phyloP scores from a whole-genome alignment of 495 filamentous ascomycete genomes.

The Trichoderma gamsii region DNA sequence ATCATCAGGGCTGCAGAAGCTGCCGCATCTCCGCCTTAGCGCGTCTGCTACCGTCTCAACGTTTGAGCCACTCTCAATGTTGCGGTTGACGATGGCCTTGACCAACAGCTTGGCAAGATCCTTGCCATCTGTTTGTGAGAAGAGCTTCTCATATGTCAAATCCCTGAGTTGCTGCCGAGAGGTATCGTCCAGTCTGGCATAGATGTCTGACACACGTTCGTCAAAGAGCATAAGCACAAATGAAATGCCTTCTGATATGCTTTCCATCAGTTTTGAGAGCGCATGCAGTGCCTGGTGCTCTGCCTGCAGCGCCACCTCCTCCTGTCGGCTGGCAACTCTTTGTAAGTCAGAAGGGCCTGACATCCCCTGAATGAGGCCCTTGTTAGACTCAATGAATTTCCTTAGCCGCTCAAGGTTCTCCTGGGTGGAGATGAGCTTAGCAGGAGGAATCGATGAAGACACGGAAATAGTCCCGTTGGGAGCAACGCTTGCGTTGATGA shows the following conservation, averaged over 20 bases:
- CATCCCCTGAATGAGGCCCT: constrained; percentile 84
- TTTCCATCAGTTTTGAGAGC: constrained; percentile 70
- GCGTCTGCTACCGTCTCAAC: constrained; percentile 96
- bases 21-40: constrained; percentile 81
- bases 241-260: constrained; percentile 90
- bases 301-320: constrained; percentile 81
- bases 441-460: constrained; percentile 52
- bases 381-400: constrained; percentile 77
- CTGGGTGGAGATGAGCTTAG: constrained; percentile 70
- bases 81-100: constrained; percentile 95
- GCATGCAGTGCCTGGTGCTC: constrained; percentile 91
- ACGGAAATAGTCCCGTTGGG: constrained; percentile 51
- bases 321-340: constrained; percentile 67
- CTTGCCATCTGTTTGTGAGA: constrained; percentile 69
- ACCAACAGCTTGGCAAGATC: constrained; percentile 94
- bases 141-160: constrained; percentile 80
- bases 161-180: constrained; percentile 61
- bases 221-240: constrained; percentile 92
- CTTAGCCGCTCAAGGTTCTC: constrained; percentile 70
- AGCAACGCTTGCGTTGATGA: constrained; percentile 36
- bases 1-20: constrained; percentile 94
- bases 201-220: constrained; percentile 83
- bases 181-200: constrained; percentile 64
- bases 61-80: constrained; percentile 90
- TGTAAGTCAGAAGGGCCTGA: constrained; percentile 75